These are phyloP conservation scores for Pulveroboletus sp. DNA, from an alignment of 768 basidiomycete genomes.

Conservation along the genomic window DNA sequence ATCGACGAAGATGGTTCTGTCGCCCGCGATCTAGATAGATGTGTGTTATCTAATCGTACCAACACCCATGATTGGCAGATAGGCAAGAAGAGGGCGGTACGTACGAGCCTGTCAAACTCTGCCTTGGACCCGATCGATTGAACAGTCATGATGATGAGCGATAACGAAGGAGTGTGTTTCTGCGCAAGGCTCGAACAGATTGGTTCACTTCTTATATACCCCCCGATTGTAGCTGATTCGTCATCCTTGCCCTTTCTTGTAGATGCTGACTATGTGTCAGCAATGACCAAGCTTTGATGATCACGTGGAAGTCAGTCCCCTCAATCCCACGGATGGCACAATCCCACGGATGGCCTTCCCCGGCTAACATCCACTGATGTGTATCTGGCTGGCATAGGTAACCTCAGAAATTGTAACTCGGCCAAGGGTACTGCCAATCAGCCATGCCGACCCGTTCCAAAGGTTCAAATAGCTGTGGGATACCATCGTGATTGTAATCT, in stretches of 20 bases:
- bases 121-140: neutral
- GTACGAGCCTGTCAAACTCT: slow-evolving; percentile 6
- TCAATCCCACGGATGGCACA: too few relatives aligned
- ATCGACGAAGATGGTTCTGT: slow-evolving; percentile 15
- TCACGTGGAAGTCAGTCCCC: too few relatives aligned
- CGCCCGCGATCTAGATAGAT: neutral
- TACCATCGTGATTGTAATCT: too few relatives aligned
- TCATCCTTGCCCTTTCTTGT: too few relatives aligned
- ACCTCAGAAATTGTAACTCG: too few relatives aligned
- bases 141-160: slow-evolving; percentile 2
- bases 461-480: too few relatives aligned
- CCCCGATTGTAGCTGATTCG: too few relatives aligned
- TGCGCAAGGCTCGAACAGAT: neutral
- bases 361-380: too few relatives aligned
- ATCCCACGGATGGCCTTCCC: too few relatives aligned
- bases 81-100: neutral
- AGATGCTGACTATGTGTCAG: neutral
- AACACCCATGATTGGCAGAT: neutral
- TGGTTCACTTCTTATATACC: neutral
- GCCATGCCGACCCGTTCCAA: too few relatives aligned
- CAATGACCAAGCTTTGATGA: neutral
- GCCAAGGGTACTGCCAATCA: too few relatives aligned
- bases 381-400: too few relatives aligned
- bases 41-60: neutral
- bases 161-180: neutral